Evolutionary conservation across 306 rosid genomes (phyloP), one percentile per base, ranked within the genome.

Genomic region (Quercus dentata): DNA sequence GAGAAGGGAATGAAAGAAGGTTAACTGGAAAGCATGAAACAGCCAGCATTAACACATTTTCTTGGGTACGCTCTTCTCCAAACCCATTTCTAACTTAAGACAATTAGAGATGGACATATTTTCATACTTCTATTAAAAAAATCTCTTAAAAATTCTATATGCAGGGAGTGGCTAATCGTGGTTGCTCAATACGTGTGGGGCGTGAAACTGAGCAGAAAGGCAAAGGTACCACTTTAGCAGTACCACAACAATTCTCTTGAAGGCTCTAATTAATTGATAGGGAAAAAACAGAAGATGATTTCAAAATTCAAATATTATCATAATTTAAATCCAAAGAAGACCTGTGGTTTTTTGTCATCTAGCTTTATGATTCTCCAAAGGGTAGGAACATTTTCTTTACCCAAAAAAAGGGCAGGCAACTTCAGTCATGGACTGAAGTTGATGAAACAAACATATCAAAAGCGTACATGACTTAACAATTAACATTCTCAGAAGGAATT

Each of bases 1-100:
- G 99, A 79, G 99, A 96, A 91, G 99, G 99, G 76, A 96, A 96
- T 74, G 99, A 96, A 85, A 93, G 98, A 86, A 83, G 97, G 86
- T 86, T 96, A 91, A 96, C 99, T 69, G 99, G 99, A 89, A 91
- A 90, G 93, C 98, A 96, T 63, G 98, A 96, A 84, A 93, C 99
- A 59, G 99, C 99, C 35, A 85, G 72, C 90, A 91, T 93, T 31
- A 76, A 91, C 89, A 69, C 89, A 52, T 96, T 96, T 86, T 96
- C 99, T 69, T 96, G 99, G 99, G 99, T 96, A 90, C 58, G 83
- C 75, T 81, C 76, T 56, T 79, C 52, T 5, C 78, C 67, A 54
- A 64, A 27, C 68, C 67, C 54, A 11, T 76, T 71, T 75, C 31
- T 82, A 65, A 76, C 31, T 58, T 41, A 30, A 51, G 55, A 73